Base-by-base conservation (phyloP, 2,329 filamentous ascomycete species). In the Metarhizium robertsii region DNA sequence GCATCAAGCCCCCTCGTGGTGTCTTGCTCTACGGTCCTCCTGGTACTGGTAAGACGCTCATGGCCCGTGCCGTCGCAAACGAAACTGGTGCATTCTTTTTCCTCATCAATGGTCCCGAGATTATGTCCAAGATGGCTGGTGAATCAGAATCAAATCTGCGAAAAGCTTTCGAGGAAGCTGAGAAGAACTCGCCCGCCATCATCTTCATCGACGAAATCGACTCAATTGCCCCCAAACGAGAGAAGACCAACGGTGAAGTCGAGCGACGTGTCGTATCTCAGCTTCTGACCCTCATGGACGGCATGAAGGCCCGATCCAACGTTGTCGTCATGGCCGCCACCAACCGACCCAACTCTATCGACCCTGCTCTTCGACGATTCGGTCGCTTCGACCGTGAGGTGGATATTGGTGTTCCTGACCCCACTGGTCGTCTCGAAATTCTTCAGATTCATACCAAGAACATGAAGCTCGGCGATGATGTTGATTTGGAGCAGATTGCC, bases 111-210 rank as follows among this genome's bases (percentile, higher is more conserved):
- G 92, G 94, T 61, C 94, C 94, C 53, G 94, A 97, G 73, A 97
- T 99, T 78, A 97, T 99, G 94, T 96, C 92, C 57, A 97, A 97
- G 84, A 97, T 97, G 94, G 94, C 94, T 58, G 94, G 94, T 83
- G 94, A 99, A 75, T 97, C 94, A 57, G 94, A 97, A 74, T 97
- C 92, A 58, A 97, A 97, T 73, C 76, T 99, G 63, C 88, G 94
- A 67, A 97, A 97, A 78, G 94, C 94, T n/a, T 99, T 99, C 67
- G 94, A 97, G 73, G 94, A 97, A 78, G 94, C 94, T 47, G 92
- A 97, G 80, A 97, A 97, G 86, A 97, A 97, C 79, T 96, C 92
- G 0, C 94, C 94, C 14, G 92, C 94, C 56, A 97, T 99, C 72
- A 97, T 99, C 76, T 99, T 97, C 80, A 97, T 99, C 63, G 94